Conservation (phyloP, 2,329 filamentous ascomycete species). For the Catunica adiposa region DNA sequence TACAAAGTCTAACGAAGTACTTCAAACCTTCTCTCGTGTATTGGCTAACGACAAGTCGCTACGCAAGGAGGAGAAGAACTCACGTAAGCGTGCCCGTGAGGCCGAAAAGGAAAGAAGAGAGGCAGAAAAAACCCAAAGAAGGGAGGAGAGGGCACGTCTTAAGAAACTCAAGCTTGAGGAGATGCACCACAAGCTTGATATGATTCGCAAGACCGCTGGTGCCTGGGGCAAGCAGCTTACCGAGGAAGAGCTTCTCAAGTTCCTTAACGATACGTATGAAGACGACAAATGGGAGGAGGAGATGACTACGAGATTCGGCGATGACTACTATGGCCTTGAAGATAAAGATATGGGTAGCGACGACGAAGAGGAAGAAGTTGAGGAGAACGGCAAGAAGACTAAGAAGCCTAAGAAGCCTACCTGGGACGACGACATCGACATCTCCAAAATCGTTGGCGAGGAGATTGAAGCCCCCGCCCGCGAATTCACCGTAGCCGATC, state of each 20-base stretch:
- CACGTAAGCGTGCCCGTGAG: slow-evolving; percentile 63
- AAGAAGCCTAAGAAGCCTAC: slow-evolving; percentile 59
- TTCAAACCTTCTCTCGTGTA: slow-evolving; percentile 81
- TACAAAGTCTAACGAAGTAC: slow-evolving; percentile 66
- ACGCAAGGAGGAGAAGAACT: slow-evolving; percentile 63
- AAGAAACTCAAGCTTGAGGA: slow-evolving; percentile 83
- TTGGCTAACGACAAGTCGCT: slow-evolving; percentile 68
- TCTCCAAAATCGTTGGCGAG: slow-evolving; percentile 77
- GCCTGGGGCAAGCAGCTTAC: slow-evolving; percentile 47
- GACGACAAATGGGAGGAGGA: slow-evolving; percentile 78
- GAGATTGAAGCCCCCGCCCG: slow-evolving; percentile 39
- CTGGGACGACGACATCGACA: slow-evolving; percentile 97
- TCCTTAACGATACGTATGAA: slow-evolving; percentile 80
- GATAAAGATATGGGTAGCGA: slow-evolving; percentile 48
- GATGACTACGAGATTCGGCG: slow-evolving; percentile 77
- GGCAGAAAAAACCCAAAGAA: slow-evolving; percentile 56
- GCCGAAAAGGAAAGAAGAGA: slow-evolving; percentile 62
- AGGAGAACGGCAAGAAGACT: slow-evolving; percentile 29
- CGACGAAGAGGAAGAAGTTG: slow-evolving; percentile 47
- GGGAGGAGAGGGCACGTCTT: slow-evolving; percentile 67
- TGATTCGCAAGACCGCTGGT: slow-evolving; percentile 81
- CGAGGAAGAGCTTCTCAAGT: slow-evolving; percentile 67
- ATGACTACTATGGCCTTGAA: slow-evolving; percentile 73
- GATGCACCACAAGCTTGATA: slow-evolving; percentile 67
- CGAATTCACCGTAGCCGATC: slow-evolving; percentile 40